Evolutionary conservation across 2,329 filamentous ascomycete genomes (phyloP).

Genomic region (Xylaria sp.): DNA sequence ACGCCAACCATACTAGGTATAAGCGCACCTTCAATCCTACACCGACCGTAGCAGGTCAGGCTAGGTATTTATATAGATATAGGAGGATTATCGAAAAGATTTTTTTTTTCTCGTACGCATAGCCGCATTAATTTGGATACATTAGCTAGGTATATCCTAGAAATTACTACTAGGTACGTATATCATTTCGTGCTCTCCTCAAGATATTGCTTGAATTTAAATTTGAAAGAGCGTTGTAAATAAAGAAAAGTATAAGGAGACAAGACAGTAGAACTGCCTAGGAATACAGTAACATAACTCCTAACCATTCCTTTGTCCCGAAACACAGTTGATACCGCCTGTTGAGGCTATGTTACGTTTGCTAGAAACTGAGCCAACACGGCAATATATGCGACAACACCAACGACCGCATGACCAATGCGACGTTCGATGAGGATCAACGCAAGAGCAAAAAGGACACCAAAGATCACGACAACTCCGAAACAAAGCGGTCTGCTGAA

Average conservation of each 20-base stretch:
- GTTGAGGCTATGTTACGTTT: constrained; percentile 12
- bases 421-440: constrained; percentile 33
- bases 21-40: no score
- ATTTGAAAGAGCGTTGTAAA: no score
- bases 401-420: constrained; percentile 33
- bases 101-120: no score
- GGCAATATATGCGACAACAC: constrained; percentile 38
- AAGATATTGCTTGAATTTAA: no score
- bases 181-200: no score
- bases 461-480: constrained; percentile 29
- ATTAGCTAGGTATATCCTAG: no score
- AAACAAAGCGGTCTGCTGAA: constrained; percentile 27
- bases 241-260: not conserved
- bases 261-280: not conserved
- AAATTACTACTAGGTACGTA: no score
- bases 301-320: not conserved
- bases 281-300: not conserved
- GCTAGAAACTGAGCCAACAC: constrained; percentile 33
- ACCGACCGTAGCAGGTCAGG: not conserved
- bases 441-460: constrained; percentile 29
- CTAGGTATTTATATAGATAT: not conserved
- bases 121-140: no score
- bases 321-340: not conserved
- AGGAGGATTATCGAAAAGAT: no score
- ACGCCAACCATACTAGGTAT: no score